Evolutionary conservation across 257 asterid genomes (phyloP).

Genomic region (Jasminum sambac): DNA sequence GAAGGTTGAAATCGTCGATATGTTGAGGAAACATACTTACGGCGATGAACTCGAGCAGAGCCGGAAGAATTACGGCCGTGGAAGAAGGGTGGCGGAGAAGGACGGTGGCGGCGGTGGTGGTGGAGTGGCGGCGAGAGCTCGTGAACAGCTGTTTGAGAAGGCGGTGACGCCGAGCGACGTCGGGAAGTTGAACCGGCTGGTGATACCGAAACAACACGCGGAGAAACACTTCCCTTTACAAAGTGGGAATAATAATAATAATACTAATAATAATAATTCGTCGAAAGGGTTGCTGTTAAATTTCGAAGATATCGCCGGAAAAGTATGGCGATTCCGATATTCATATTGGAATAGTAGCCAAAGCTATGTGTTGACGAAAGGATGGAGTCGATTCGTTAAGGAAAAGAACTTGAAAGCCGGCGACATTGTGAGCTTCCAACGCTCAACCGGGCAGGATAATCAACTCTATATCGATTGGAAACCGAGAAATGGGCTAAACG

Average conservation of each 20-base stretch:
- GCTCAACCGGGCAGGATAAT: conserved; percentile 51
- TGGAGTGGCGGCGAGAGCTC: conserved; percentile 25
- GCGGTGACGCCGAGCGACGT: conserved; percentile 89
- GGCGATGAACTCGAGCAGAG: conserved; percentile 75
- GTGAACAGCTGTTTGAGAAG: conserved; percentile 72
- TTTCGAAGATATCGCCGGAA: conserved; percentile 65
- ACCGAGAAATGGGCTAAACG: conserved; percentile 19
- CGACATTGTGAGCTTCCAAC: conserved; percentile 60
- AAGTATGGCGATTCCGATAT: conserved; percentile 82
- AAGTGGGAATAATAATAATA: conserved; percentile 32
- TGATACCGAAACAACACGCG: conserved; percentile 79
- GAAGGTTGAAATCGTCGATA: conserved; percentile 80
- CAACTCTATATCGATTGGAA: conserved; percentile 75
- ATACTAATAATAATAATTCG: too few relatives aligned
- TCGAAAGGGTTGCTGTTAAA: conserved; percentile 63
- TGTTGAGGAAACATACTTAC: conserved; percentile 86
- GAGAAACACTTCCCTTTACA: conserved; percentile 70
- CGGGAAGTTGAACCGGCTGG: conserved; percentile 69
- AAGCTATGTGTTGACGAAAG: conserved; percentile 79
- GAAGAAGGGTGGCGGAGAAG: background rate
- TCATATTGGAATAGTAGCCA: conserved; percentile 92
- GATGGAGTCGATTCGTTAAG: conserved; percentile 90
- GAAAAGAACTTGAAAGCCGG: conserved; percentile 72
- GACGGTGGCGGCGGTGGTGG: conserved; percentile 25
- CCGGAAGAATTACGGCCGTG: conserved; percentile 37